Evolutionary conservation across 2,329 filamentous ascomycete genomes (phyloP), one percentile per base, ranked within the genome.

Genomic region (Ascochyta clinopodiicola): DNA sequence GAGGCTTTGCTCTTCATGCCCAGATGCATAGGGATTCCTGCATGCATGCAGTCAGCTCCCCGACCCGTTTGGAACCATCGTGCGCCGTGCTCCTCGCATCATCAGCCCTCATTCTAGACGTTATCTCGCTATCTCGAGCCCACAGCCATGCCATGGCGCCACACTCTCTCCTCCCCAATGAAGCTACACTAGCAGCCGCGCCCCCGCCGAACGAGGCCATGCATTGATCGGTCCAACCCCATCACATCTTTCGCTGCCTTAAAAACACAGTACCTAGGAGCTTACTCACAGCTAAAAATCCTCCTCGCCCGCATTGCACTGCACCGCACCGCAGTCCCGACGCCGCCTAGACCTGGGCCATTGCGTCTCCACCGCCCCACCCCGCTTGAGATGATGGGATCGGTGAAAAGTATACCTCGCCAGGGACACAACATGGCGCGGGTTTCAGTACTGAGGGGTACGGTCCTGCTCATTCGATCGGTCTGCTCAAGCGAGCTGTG

Each of bases 331-430:
- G 43, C 42, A 56, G 52, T 56, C 52, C 37, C 43, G 52, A 51
- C 52, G 29, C 36, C 21, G 6, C 17, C 17, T 17, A 17, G 17
- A n/a, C 31, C 49, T 51, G 46, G 51, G 22, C 6, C 4, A 24
- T 24, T 56, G 46, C 42, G 43, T 56, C 46, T 24, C 52, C 52
- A 56, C 52, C 21, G 46, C 52, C 46, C 46, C 52, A 51, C 42
- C 19, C 22, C 46, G 24, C 43, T 34, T 56, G 52, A 50, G 52
- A 56, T 46, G 32, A 37, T 46, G 45, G 45, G 36, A 34, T 46
- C 36, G 25, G 36, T 43, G 46, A 37, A 50, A 45, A 50, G 46
- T 42, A 51, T 29, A 25, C 43, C 29, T 47, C 37, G 45, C 51
- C 51, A 55, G 49, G 44, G 37, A 8, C 10, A 43, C 46, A 22